Base-by-base conservation (phyloP, 2,329 filamentous ascomycete genomes). In the Whalleya microplaca region DNA sequence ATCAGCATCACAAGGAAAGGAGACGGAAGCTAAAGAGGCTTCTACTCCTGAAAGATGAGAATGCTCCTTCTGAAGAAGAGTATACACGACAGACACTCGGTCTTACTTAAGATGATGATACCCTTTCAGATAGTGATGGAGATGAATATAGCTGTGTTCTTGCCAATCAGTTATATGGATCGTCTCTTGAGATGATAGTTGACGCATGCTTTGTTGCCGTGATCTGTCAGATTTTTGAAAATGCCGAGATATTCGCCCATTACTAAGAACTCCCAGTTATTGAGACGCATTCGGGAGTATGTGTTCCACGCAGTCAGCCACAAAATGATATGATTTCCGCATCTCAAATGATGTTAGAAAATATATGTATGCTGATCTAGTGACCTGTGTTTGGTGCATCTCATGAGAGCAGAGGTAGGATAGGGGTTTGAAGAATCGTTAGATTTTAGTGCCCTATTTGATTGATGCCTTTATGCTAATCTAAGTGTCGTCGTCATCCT, bases 1-100 rank as follows among this genome's bases (percentile, higher is more conserved):
- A 76, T 0, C 65, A 73, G 16, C 79, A 81, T 2, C 76, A 72
- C 65, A 76, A 73, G 59, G 73, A 72, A 41, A 79, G 82, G 37
- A 71, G 74, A 45, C 71, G 73, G 51, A 77, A 73, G 62, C 65
- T 85, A 14, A 75, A 73, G 61, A 72, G 75, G 42, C 63, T 84
- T 10, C 63, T 79, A 42, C 64, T 71, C n/a, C 70, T 73, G 64
- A 72, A 75, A 57, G 75, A 82, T 37, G 74, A 77, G 48, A 80
- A 82, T 46, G 70, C 82, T 19, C 76, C 75, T 0, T 67, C 70
- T 4, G 76, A 79, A 41, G 77, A 77, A 27, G 72, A 76, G 48
- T 69, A 68, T 21, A 68, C 66, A 29, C 57, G 66, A 47, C 69
- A 71, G 52, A 65, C 66, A 49, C 46, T 70, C 21, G 66, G 65